Evolutionary conservation across 1,284 basidiomycete genomes (phyloP).

Genomic region (Rhodotorula sp.): DNA sequence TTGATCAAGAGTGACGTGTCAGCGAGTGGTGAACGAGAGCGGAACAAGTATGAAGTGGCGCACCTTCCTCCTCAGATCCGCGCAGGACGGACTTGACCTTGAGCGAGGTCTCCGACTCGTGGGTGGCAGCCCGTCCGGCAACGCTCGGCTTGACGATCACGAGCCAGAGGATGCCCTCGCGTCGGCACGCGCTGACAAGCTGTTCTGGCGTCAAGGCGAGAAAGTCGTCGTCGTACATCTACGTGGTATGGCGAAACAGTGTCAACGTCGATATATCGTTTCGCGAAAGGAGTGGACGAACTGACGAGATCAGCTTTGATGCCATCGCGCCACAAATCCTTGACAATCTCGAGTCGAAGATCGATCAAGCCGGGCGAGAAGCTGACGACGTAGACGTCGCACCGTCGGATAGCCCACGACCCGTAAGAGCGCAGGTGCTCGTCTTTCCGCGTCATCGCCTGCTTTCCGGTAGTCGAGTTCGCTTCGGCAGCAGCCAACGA

Average conservation of each 20-base stretch:
- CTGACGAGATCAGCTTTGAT: constrained; percentile 57
- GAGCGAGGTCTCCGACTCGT: constrained; percentile 35
- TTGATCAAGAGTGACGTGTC: background rate
- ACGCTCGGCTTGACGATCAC: constrained; percentile 44
- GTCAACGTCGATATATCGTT: background rate
- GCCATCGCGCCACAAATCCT: constrained; percentile 57
- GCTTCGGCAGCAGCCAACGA: constrained; percentile 52
- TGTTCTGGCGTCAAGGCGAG: constrained; percentile 40
- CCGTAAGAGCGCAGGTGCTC: constrained; percentile 54
- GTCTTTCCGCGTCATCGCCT: constrained; percentile 47
- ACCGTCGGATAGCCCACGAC: constrained; percentile 53
- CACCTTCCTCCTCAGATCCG: constrained; percentile 38
- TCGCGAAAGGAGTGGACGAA: background rate
- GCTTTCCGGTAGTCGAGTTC: constrained; percentile 48
- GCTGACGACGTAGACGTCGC: constrained; percentile 58
- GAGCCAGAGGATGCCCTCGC: constrained; percentile 44
- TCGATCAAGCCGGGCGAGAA: constrained; percentile 53
- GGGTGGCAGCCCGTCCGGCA: constrained; percentile 9
- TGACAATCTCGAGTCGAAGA: constrained; percentile 53
- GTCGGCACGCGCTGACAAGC: constrained; percentile 38
- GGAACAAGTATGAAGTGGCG: background rate
- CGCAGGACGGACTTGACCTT: constrained; percentile 39
- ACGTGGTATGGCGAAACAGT: background rate
- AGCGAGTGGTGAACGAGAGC: background rate
- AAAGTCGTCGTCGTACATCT: constrained; percentile 44